These are phyloP conservation scores for Sclerotinia trifoliorum DNA, from an alignment of 2,329 filamentous ascomycete genomes.

Conservation along the genomic window DNA sequence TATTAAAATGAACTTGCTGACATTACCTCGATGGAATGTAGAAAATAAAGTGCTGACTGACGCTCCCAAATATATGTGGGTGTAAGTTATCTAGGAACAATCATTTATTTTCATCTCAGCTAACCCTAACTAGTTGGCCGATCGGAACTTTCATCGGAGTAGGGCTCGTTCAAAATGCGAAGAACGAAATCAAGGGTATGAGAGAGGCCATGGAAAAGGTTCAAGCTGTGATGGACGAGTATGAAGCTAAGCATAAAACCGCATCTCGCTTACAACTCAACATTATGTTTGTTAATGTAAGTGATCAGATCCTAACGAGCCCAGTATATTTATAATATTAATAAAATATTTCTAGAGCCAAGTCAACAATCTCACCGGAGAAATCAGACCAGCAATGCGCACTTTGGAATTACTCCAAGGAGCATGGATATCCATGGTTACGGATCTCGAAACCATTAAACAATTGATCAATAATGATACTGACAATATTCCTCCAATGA, in stretches of 20 bases:
- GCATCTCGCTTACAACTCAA: slow-evolving; percentile 10
- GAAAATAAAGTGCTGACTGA: background rate
- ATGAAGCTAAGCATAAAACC: slow-evolving; percentile 4
- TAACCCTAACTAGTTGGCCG: background rate
- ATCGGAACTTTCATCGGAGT: slow-evolving; percentile 1
- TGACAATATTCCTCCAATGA: background rate
- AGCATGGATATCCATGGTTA: slow-evolving; percentile 7
- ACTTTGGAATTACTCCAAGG: slow-evolving; percentile 1
- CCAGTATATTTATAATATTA: background rate
- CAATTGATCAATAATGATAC: slow-evolving; percentile 10
- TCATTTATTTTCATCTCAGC: background rate
- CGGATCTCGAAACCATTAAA: background rate
- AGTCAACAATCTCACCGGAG: background rate
- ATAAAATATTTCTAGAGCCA: background rate
- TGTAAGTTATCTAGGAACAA: background rate
- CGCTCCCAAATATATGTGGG: slow-evolving; percentile 12
- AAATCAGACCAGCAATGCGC: slow-evolving; percentile 8
- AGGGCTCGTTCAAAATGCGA: background rate
- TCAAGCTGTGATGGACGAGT: slow-evolving; percentile 3
- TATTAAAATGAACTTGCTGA: background rate
- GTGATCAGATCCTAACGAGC: background rate
- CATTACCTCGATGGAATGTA: background rate
- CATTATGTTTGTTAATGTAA: slow-evolving; percentile 9
- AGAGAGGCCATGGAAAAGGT: background rate
- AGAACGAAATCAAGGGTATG: background rate